Conservation (phyloP, 352 stramenopile genomes). For the Stephanocyclus meneghinianus region DNA sequence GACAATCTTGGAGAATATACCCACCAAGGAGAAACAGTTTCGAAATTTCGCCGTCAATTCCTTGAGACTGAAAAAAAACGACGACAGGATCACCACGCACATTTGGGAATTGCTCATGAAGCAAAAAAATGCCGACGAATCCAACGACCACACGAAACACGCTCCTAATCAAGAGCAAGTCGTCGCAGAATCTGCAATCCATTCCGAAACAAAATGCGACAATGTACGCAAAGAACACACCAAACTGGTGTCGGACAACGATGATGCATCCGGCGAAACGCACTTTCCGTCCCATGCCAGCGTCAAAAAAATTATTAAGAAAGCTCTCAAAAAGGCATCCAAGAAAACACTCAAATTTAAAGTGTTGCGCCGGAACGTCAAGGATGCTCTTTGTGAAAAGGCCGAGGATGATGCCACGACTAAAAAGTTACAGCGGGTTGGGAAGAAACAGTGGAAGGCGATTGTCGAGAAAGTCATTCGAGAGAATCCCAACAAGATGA, state of each 20-base stretch:
- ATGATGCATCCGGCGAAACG: neutral
- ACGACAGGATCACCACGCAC: slow-evolving; percentile 47
- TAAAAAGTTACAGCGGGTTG: slow-evolving; percentile 18
- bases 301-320: slow-evolving; percentile 74
- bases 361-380: slow-evolving; percentile 54
- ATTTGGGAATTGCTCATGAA: slow-evolving; percentile 73
- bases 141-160: slow-evolving; percentile 28
- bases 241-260: slow-evolving; percentile 6
- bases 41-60: slow-evolving; percentile 80
- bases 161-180: slow-evolving; percentile 24
- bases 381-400: slow-evolving; percentile 33
- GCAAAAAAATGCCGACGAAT: slow-evolving; percentile 44
- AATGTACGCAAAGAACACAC: neutral
- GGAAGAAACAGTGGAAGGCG: neutral
- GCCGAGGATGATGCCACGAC: slow-evolving; percentile 22
- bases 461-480: slow-evolving; percentile 29
- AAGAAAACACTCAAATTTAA: slow-evolving; percentile 73
- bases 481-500: slow-evolving; percentile 35
- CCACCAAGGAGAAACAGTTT: slow-evolving; percentile 81
- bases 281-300: slow-evolving; percentile 40
- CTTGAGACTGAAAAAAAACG: slow-evolving; percentile 55
- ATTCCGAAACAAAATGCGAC: neutral
- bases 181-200: neutral
- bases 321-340: slow-evolving; percentile 70
- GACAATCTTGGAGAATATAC: slow-evolving; percentile 71